phyloP scores from a whole-genome alignment of 495 filamentous ascomycete species.

The Aspergillus nanangensis region DNA sequence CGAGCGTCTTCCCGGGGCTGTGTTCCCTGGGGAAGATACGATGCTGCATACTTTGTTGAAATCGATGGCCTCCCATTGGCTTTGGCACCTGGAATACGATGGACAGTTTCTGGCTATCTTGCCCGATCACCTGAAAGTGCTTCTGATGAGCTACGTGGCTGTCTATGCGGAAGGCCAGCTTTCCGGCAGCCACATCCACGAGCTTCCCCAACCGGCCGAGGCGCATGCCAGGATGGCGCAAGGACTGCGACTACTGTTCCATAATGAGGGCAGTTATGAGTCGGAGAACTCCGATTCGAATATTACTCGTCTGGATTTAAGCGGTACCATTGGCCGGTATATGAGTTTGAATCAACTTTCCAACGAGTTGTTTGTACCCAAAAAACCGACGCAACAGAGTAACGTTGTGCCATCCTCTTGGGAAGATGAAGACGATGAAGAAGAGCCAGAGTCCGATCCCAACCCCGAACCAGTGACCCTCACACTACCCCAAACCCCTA shows the following conservation, averaged over 20 bases:
- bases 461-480: no score
- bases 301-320: conserved; percentile 60
- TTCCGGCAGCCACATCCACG: no score
- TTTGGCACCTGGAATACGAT: conserved; percentile 61
- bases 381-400: conserved; percentile 7
- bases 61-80: conserved; percentile 64
- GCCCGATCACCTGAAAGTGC: conserved; percentile 54
- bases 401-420: conserved; percentile 32
- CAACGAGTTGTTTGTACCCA: conserved; percentile 42
- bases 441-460: conserved; percentile 32
- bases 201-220: no score
- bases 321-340: conserved; percentile 53
- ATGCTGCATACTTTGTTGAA: conserved; percentile 56
- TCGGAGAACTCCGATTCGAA: conserved; percentile 36
- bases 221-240: no score
- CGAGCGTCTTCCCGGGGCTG: conserved; percentile 39
- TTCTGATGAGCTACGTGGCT: conserved; percentile 61
- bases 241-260: conserved; percentile 29
- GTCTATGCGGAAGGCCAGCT: conserved; percentile 40
- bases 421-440: conserved; percentile 29
- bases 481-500: conserved; percentile 36
- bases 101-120: conserved; percentile 60
- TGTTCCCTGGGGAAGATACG: conserved; percentile 41
- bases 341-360: conserved; percentile 56
- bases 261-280: conserved; percentile 24